Base-by-base conservation (phyloP, 805 yeast genomes). In the Yarrowia alimentaria region DNA sequence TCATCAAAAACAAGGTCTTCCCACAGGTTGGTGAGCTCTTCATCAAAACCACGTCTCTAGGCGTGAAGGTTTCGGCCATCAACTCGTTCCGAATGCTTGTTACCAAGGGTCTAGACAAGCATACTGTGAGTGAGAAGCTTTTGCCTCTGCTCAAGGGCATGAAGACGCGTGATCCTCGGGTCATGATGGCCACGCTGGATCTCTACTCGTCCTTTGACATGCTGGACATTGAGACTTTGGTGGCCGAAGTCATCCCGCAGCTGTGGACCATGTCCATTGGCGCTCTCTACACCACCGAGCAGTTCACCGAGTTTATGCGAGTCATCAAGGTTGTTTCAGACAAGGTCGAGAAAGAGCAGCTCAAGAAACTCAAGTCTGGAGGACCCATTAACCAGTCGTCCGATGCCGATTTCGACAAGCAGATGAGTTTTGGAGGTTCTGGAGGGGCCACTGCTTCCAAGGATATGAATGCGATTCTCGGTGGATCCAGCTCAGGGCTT, bases 41-140 rank as follows among this genome's bases (percentile, higher is more conserved):
- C 66, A 77, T 88, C 29, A 83, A 87, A 35, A 93, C 99, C 1
- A 86, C 90, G 0, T 79, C 93, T 21, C 70, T 90, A 25, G 79
- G 85, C 5, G 84, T 93, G 20, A 91, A 93, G 60, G 69, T 83
- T 13, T 73, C 78, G 12, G 78, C 93, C 2, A 71, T 88, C 17
- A 68, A 73, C 14, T 73, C 85, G 1, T 66, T 89, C 59, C 75
- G 85, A 13, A 75, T 51, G 6, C 54, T 54, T 43, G 56, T 53
- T 8, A 24, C 71, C 16, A 69, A 73, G 16, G 75, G 79, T 5
- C 73, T 89, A 49, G 96, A 90, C 58, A 80, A 79, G 57, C 75
- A 78, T 49, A 77, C 85, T 2, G 77, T 89, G 25, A 73, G 74
- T 26, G 97, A 91, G 42, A 86, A 83, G 51, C 70, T 93, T 29